Evolutionary conservation across 495 filamentous ascomycete genomes (phyloP), one percentile per base, ranked within the genome.

Genomic region (Aspergillus funiculosus): DNA sequence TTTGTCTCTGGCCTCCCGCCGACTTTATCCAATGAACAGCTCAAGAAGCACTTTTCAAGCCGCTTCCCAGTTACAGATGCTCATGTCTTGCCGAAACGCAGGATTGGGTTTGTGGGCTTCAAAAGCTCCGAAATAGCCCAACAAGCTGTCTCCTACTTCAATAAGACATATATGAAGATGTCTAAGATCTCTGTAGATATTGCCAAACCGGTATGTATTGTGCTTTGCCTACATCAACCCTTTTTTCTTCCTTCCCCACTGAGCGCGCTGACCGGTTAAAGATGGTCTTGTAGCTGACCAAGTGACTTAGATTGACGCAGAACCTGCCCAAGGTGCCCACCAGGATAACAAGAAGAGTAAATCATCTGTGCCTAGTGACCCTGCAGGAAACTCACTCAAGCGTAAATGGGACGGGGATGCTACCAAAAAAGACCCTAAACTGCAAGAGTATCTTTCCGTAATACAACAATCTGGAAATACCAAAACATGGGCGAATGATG

Each of bases 71-170:
- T 95, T 58, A 97, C 92, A 36, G 92, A 97, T 71, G 81, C 86
- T 46, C 92, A 90, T 73, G 77, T 94, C 48, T 82, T 96, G 61
- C 81, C 89, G 14, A 77, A 85, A 55, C 79, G 92, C 56, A 78
- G 89, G 44, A 95, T 98, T 69, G 92, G 89, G 52, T 99, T 95
- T 74, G 81, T 99, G 48, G 92, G 92, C 48, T 97, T 90, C 74
- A 91, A 86, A 66, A 87, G 77, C 41, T 72, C 80, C 31, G 79
- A 90, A 50, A 85, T 85, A 54, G 92, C 92, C 37, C 67, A 74
- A 32, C 75, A 80, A 53, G 92, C 92, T 36, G 85, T 91, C 51
- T 87, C 86, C 57, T 95, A 94, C 68, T 94, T 95, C 77, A 89
- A 99, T 69, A 86, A 80, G 57, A 79, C 89, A 48, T 98, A 89